Evolutionary conservation across 371 early-diverging fungal species (phyloP).

Genomic region (Phascolomyces articulosus): DNA sequence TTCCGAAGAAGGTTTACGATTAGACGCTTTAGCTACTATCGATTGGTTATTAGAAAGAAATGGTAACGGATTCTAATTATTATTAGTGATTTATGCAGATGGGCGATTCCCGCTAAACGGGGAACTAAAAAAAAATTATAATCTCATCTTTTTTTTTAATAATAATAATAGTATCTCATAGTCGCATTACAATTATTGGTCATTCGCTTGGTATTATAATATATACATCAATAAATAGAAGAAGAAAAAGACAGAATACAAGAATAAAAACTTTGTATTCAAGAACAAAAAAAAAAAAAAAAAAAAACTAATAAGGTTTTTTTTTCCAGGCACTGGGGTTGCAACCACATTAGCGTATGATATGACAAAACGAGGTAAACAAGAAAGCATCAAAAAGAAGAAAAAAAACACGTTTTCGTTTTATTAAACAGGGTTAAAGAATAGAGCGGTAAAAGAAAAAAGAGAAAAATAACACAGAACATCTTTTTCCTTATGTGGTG

Average conservation of each 20-base stretch:
- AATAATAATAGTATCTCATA: slow-evolving; percentile 24
- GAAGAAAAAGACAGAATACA: no score
- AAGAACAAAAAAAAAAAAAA: neutral
- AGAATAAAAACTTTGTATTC: neutral
- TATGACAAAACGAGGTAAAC: slow-evolving; percentile 37
- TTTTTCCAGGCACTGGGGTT: slow-evolving; percentile 42
- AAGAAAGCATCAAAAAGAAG: slow-evolving; percentile 35
- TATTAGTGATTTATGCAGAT: neutral
- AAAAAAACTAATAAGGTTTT: neutral
- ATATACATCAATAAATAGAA: no score
- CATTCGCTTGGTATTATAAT: slow-evolving; percentile 56
- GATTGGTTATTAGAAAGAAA: slow-evolving; percentile 36
- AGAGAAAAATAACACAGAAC: neutral
- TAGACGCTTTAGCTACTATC: slow-evolving; percentile 41
- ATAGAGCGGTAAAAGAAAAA: neutral
- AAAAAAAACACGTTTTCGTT: slow-evolving; percentile 7
- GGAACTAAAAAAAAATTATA: no score
- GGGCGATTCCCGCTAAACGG: no score
- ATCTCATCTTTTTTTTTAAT: neutral
- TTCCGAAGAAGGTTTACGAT: slow-evolving; percentile 36
- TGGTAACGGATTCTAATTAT: slow-evolving; percentile 21
- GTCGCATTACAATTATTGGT: slow-evolving; percentile 40
- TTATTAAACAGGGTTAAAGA: no score
- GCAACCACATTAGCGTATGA: slow-evolving; percentile 45
- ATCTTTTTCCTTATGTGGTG: neutral